These are phyloP conservation scores for Fragaria ananassa DNA, from an alignment of 306 rosid genomes.

Conservation along the genomic window DNA sequence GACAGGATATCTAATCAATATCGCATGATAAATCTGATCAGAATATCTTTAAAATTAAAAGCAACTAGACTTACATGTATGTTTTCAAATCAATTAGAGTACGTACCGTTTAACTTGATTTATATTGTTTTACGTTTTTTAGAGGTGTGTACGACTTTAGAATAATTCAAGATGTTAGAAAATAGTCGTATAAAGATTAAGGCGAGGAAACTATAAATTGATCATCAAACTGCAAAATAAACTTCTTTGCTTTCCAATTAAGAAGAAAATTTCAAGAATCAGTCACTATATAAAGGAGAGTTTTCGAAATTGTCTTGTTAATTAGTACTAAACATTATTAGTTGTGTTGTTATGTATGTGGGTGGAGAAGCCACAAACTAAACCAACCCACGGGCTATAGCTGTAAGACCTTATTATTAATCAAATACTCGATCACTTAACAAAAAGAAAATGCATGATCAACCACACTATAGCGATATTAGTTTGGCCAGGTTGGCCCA, in stretches of 20 bases:
- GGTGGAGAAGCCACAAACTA: constrained; percentile 17
- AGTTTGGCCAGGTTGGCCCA: constrained; percentile 34
- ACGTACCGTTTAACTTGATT: background rate
- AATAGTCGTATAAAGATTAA: background rate
- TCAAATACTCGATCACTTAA: background rate
- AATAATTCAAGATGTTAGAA: background rate
- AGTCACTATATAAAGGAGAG: background rate
- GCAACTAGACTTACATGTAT: too few species aligned
- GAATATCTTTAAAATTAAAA: too few species aligned
- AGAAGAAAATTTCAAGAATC: too few species aligned
- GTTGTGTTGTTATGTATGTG: constrained; percentile 3
- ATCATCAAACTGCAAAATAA: background rate
- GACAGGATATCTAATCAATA: too few species aligned
- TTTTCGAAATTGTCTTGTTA: background rate
- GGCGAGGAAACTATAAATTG: too few species aligned
- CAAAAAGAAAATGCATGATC: constrained; percentile 1
- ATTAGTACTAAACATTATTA: background rate
- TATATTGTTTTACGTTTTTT: too few species aligned
- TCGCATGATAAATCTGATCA: too few species aligned
- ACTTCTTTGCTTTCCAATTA: background rate
- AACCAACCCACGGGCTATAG: constrained; percentile 22
- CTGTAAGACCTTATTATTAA: constrained; percentile 6
- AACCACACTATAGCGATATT: background rate
- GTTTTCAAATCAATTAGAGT: background rate
- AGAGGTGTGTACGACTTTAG: too few species aligned